These are phyloP conservation scores for Talaromyces funiculosus DNA, from an alignment of 2,329 filamentous ascomycete species.

Conservation along the genomic window DNA sequence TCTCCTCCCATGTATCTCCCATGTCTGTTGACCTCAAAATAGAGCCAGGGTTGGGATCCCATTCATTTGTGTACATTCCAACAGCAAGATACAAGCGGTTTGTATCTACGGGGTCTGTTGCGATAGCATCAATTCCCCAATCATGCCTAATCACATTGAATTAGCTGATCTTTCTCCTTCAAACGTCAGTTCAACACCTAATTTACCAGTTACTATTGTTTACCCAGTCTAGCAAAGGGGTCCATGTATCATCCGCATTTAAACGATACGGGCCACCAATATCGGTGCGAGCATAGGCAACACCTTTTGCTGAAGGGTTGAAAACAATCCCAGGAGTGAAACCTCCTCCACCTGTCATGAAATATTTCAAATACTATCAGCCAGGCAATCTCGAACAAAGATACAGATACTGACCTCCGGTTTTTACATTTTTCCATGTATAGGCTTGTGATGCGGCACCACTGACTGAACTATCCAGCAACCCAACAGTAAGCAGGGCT, in stretches of 20 bases:
- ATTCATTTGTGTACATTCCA: constrained; percentile 56
- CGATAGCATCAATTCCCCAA: constrained; percentile 55
- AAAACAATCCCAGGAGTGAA: constrained; percentile 55
- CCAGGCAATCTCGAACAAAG: not conserved
- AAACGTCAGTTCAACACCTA: not conserved
- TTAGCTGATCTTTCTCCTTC: not conserved
- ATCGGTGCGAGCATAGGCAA: constrained; percentile 54
- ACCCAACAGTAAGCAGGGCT: constrained; percentile 1
- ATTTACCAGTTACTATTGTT: constrained; percentile 43
- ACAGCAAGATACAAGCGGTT: constrained; percentile 50
- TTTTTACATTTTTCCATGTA: constrained; percentile 47
- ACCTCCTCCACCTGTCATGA: constrained; percentile 48
- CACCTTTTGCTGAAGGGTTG: constrained; percentile 42
- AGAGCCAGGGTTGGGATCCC: constrained; percentile 53
- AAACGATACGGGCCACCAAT: constrained; percentile 54
- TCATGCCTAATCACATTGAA: constrained; percentile 37
- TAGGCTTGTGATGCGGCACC: constrained; percentile 20
- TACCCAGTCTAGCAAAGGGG: constrained; percentile 47
- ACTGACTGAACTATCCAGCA: constrained; percentile 10
- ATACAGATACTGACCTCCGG: constrained; percentile 31
- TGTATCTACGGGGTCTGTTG: constrained; percentile 46
- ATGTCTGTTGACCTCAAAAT: constrained; percentile 52
- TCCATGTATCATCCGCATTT: constrained; percentile 53
- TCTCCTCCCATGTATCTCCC: constrained; percentile 49
- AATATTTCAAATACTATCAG: not conserved